Evolutionary conservation across 768 basidiomycete genomes (phyloP), one percentile per base, ranked within the genome.

Genomic region (Sarcomyxa edulis): DNA sequence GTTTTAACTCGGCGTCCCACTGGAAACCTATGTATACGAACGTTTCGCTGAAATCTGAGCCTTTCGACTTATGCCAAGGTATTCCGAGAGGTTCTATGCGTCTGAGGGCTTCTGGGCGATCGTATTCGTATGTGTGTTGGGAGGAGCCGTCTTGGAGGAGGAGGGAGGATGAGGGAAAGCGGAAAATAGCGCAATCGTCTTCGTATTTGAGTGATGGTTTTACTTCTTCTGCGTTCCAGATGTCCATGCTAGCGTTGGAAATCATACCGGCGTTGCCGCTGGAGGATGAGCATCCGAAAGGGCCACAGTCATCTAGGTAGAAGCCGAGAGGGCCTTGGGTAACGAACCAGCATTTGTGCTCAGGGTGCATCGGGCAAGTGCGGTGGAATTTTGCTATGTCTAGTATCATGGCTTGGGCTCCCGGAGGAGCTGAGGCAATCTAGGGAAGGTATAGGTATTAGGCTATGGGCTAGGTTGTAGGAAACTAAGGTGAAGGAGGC

Each of bases 21-120:
- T 44, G 35, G 39, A 67, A 59, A 3, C 64, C 61, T 9, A 64
- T 55, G 40, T 59, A 67, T 1, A 33, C 48, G 5, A 49, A 50
- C 2, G 21, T 20, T 12, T 25, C 35, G 0, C 15, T 23, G 31
- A 65, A 66, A 7, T 45, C 32, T 4, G 49, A 32, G 5, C 56
- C 54, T 41, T 39, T 1, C 37, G 20, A 16, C 47, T 48, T 26
- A 48, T 48, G 53, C 54, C 55, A 60, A 0, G 54, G 59, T 1
- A 51, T 26, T 2, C 44, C 30, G 5, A 60, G 40, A 0, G 35
- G 28, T 3, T 33, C 39, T 9, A 56, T 51, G 6, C 32, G 39
- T 1, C 16, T 32, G 8, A 54, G 18, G 2, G 42, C 30, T 11
- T 34, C 22, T n/a, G 30, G 23, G 24, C 44, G 41, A 28, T 49